Evolutionary conservation across 2,329 filamentous ascomycete genomes (phyloP).

Genomic region (Claviceps quebecensis): DNA sequence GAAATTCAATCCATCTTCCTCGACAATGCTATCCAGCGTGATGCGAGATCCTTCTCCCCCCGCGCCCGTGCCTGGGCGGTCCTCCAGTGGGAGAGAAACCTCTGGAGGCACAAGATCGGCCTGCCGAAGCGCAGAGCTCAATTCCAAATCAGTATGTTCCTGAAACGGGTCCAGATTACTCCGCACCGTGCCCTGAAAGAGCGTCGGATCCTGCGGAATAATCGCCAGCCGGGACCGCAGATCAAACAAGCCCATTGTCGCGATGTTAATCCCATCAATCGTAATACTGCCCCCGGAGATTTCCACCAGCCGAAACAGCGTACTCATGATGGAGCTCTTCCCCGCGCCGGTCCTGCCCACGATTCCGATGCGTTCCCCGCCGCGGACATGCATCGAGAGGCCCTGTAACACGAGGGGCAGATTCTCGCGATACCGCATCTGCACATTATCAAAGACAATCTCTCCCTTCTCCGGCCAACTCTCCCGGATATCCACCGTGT

Average conservation of each 20-base stretch:
- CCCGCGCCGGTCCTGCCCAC: conserved; percentile 72
- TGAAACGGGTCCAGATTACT: conserved; percentile 70
- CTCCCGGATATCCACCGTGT: conserved; percentile 56
- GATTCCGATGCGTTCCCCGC: conserved; percentile 68
- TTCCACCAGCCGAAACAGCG: conserved; percentile 64
- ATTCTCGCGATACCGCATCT: conserved; percentile 64
- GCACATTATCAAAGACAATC: conserved; percentile 58
- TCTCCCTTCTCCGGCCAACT: conserved; percentile 81
- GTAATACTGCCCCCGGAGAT: conserved; percentile 47
- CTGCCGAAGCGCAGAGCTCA: conserved; percentile 66
- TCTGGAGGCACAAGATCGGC: conserved; percentile 54
- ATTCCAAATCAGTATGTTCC: conserved; percentile 62
- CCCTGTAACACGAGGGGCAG: conserved; percentile 61
- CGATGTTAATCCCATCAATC: conserved; percentile 56
- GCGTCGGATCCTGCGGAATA: conserved; percentile 72
- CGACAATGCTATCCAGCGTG: conserved; percentile 70
- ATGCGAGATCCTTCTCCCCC: conserved; percentile 53
- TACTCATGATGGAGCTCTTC: conserved; percentile 73
- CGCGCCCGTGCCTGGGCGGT: conserved; percentile 40
- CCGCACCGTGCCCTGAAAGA: conserved; percentile 69
- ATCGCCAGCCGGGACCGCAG: conserved; percentile 64
- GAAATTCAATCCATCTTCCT: conserved; percentile 93
- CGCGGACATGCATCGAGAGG: conserved; percentile 55
- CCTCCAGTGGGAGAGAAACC: conserved; percentile 43
- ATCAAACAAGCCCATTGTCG: conserved; percentile 60